Base-by-base conservation (phyloP, 108 stramenopile species). In the Pinguiococcus pyrenoidosus region DNA sequence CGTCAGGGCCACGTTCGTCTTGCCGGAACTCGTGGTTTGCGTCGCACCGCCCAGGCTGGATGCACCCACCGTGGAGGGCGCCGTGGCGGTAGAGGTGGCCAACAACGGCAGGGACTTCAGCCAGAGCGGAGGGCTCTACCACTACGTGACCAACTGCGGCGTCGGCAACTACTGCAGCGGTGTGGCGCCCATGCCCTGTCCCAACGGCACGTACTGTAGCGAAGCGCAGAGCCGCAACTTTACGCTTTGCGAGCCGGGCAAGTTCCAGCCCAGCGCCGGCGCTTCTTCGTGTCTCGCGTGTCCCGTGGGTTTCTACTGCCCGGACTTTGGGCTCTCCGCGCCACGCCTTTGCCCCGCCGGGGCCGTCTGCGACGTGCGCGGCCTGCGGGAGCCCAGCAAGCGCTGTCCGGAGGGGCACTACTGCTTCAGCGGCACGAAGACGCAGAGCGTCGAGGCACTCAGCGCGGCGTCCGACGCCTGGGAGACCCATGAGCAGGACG, bases 251-350 rank as follows among this genome's bases (percentile, higher is more conserved):
- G 46, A 46, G 27, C 79, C 82, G 0, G 82, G 83, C 20, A 63
- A 44, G 16, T 84, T 84, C 45, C 81, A 86, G 62, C 79, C 85
- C 3, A 61, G 50, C 38, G 30, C 44, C 28, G 78, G 74, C 17
- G 47, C 62, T 25, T 5, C 25, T 14, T 6, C 37, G 12, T 84
- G 83, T 32, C 54, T 81, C 2, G 26, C 46, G 2, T 86, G 85
- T 44, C 79, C 82, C 17, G 54, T 84, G 2, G 82, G 85, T 12
- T 82, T 54, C 44, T 49, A 75, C 12, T 86, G 85, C 47, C 74
- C 85, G 14, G 57, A 76, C 29, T 38, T 44, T 21, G 85, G 85
- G 9, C 51, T 81, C 32, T 29, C 54, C 20, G 29, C 46, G 44
- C 81, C 81, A 4, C 27, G 71, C 0, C 9, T 63, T 24, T 86